Conservation (phyloP, 192 early-diverging fungal species). For the Dimargaris verticillata region DNA sequence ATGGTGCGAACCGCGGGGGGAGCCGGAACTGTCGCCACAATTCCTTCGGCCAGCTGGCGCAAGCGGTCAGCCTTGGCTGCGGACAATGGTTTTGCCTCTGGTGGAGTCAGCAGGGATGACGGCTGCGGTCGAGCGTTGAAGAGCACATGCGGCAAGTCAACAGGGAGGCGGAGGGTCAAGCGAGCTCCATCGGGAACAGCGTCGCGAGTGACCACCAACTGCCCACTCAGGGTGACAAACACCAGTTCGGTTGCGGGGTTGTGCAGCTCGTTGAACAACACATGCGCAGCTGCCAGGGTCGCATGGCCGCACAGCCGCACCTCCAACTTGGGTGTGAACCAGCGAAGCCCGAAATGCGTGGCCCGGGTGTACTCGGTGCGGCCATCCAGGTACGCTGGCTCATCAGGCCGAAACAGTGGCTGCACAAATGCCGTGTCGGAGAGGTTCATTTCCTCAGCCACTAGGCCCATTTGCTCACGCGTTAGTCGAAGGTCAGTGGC, state of each 20-base stretch:
- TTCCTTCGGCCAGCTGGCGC: background rate
- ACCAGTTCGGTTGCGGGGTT: constrained; percentile 10
- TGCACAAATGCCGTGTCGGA: constrained; percentile 29
- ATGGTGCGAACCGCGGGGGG: background rate
- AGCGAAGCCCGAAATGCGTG: constrained; percentile 7
- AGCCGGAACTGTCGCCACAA: background rate
- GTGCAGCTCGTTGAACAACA: constrained; percentile 17
- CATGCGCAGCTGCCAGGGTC: constrained; percentile 13
- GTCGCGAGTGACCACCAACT: constrained; percentile 6
- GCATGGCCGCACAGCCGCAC: constrained; percentile 27
- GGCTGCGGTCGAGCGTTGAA: background rate
- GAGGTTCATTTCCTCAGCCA: constrained; percentile 27
- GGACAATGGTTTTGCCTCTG: too few relatives aligned
- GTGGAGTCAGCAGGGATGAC: too few relatives aligned
- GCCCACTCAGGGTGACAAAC: constrained; percentile 23
- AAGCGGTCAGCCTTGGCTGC: too few relatives aligned
- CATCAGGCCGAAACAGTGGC: background rate
- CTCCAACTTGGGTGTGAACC: constrained; percentile 28
- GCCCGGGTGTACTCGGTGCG: constrained; percentile 1
- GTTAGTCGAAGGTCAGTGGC: constrained; percentile 12
- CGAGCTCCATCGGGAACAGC: background rate
- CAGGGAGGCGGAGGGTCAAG: background rate
- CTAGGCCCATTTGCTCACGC: constrained; percentile 12
- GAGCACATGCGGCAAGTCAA: background rate
- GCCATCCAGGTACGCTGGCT: background rate